phyloP scores from a whole-genome alignment of 164 flowering plant species.

The Macadamia integrifolia region DNA sequence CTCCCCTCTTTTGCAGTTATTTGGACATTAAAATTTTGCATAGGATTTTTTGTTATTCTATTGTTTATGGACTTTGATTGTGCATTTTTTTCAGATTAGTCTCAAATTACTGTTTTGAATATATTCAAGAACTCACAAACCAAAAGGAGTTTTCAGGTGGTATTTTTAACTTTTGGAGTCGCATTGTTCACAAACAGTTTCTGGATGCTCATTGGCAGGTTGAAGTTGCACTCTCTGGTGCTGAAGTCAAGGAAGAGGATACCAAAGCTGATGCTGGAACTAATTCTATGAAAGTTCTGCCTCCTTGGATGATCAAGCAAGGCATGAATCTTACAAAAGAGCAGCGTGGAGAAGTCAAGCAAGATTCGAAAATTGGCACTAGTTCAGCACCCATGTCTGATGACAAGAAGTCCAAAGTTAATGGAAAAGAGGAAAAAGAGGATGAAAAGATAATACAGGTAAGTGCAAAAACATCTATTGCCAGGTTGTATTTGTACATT shows the following conservation, averaged over 20 bases:
- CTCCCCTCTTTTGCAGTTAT: too few relatives aligned
- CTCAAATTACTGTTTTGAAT: background rate
- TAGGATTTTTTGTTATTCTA: too few relatives aligned
- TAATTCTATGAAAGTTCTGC: constrained; percentile 62
- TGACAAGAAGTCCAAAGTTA: constrained; percentile 53
- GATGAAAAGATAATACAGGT: constrained; percentile 40
- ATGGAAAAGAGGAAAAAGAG: constrained; percentile 38
- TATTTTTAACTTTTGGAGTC: background rate
- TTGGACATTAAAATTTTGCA: too few relatives aligned
- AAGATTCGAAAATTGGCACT: constrained; percentile 48
- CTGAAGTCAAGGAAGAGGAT: constrained; percentile 65
- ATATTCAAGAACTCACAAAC: background rate
- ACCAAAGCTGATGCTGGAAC: constrained; percentile 48
- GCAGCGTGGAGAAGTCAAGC: constrained; percentile 75
- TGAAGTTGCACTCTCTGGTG: constrained; percentile 79
- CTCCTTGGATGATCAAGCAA: constrained; percentile 98
- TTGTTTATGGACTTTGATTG: too few relatives aligned
- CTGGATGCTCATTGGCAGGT: constrained; percentile 51
- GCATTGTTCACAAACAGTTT: background rate
- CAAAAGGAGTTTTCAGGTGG: background rate
- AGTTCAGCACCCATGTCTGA: constrained; percentile 39
- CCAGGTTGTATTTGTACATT: too few relatives aligned
- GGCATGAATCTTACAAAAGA: constrained; percentile 91
- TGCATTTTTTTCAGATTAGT: background rate
- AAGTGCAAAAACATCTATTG: constrained; percentile 2